These are phyloP conservation scores for Candida verbasci DNA, from an alignment of 805 yeast genomes.

Conservation along the genomic window DNA sequence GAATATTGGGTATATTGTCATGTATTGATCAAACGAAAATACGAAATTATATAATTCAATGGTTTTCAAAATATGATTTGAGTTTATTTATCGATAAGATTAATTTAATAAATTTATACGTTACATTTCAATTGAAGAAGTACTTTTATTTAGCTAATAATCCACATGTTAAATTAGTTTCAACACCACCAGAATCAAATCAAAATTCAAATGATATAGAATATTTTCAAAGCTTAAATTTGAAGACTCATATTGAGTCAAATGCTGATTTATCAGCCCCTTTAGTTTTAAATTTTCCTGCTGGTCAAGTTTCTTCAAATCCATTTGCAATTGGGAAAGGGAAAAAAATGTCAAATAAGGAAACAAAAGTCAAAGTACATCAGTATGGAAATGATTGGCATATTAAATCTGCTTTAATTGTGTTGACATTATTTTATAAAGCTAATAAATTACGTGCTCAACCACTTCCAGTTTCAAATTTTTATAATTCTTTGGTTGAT, in stretches of 20 bases:
- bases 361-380: constrained; percentile 41
- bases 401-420: constrained; percentile 58
- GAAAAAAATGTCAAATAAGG: constrained; percentile 12
- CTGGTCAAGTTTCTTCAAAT: constrained; percentile 3
- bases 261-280: constrained; percentile 1
- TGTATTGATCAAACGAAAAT: constrained; percentile 37
- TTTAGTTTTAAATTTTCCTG: constrained; percentile 8
- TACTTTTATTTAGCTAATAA: constrained; percentile 39
- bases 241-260: constrained; percentile 12
- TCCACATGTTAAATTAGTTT: constrained; percentile 11
- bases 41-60: constrained; percentile 44
- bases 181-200: not conserved
- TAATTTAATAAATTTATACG: constrained; percentile 67
- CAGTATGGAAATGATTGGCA: constrained; percentile 84
- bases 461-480: constrained; percentile 35
- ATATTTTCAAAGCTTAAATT: constrained; percentile 17
- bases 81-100: constrained; percentile 49
- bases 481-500: constrained; percentile 81
- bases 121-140: constrained; percentile 69
- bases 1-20: constrained; percentile 65
- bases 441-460: constrained; percentile 43
- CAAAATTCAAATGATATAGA: constrained; percentile 13
- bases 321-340: constrained; percentile 9
- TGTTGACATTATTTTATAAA: constrained; percentile 50
- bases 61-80: constrained; percentile 47